Percentiles rank a stretch among this genome's conserved stretches.
Conservation (phyloP, 768 basidiomycete species). For the Mycena kentingensis region DNA sequence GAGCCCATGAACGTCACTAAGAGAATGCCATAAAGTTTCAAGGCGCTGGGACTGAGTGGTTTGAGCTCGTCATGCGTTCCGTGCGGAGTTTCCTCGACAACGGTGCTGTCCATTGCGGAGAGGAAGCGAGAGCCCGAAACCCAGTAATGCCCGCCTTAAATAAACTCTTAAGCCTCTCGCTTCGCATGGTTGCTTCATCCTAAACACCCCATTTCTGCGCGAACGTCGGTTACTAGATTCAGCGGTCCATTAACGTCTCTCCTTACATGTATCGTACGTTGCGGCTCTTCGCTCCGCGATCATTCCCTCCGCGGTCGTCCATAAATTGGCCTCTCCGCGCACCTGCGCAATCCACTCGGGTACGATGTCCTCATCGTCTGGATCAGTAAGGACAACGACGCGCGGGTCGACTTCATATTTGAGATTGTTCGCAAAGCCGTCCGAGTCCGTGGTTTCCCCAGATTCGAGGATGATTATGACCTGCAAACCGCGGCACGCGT, state of each 20-base stretch:
- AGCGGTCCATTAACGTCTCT: not conserved
- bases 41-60: conserved; percentile 36
- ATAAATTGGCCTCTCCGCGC: not conserved
- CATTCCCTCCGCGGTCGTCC: not conserved
- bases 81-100: not conserved
- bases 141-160: no score
- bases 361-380: not conserved
- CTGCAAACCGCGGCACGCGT: not conserved
- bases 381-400: not conserved
- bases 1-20: conserved; percentile 46
- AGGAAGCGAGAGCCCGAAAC: no score
- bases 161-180: no score
- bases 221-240: not conserved
- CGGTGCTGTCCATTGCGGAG: no score
- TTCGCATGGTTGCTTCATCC: not conserved
- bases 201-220: not conserved
- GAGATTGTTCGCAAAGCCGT: not conserved
- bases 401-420: not conserved
- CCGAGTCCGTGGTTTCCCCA: not conserved
- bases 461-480: not conserved
- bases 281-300: not conserved
- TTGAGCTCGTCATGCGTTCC: conserved; percentile 32
- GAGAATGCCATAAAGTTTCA: conserved; percentile 43
- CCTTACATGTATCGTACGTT: not conserved
- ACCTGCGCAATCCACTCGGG: not conserved